Conservation (phyloP, 2,329 filamentous ascomycete genomes). For the Phyllosticta capitalensis region DNA sequence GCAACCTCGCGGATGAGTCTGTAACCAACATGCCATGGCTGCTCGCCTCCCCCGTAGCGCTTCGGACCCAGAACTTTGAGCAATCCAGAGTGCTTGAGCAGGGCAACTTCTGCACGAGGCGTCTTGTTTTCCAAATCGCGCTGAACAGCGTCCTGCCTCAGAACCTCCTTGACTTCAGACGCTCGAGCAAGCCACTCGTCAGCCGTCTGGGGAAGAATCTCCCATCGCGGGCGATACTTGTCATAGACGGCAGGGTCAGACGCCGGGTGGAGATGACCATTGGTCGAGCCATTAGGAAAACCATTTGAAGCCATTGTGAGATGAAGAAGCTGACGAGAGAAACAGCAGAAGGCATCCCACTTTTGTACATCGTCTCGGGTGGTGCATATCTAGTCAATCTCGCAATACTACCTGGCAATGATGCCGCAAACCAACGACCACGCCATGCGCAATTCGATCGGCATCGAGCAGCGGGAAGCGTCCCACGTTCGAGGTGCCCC, state of each 20-base stretch:
- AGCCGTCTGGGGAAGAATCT: slow-evolving; percentile 30
- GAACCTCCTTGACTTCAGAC: slow-evolving; percentile 40
- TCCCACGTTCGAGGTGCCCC: neutral
- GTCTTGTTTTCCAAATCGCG: slow-evolving; percentile 45
- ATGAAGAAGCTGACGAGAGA: neutral
- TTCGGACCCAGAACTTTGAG: slow-evolving; percentile 42
- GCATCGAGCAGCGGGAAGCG: neutral
- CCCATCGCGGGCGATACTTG: slow-evolving; percentile 29
- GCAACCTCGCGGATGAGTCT: slow-evolving; percentile 53
- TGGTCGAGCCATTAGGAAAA: neutral
- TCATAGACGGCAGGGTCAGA: slow-evolving; percentile 34
- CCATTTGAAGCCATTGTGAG: slow-evolving; percentile 2
- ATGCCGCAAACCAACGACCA: neutral
- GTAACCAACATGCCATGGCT: slow-evolving; percentile 48
- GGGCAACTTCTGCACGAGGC: slow-evolving; percentile 40
- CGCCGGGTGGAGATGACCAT: neutral
- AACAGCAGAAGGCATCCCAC: neutral
- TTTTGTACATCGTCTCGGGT: neutral
- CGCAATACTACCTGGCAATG: neutral
- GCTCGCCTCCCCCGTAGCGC: slow-evolving; percentile 44
- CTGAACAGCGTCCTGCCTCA: slow-evolving; percentile 38
- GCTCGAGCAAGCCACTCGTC: slow-evolving; percentile 41
- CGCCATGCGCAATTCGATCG: neutral
- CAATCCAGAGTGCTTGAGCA: slow-evolving; percentile 44
- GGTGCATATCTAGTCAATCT: neutral